Percentiles rank a stretch among this genome's conserved stretches.
Evolutionary conservation across 805 yeast species (phyloP).

Genomic region (Lachancea thermotolerans): DNA sequence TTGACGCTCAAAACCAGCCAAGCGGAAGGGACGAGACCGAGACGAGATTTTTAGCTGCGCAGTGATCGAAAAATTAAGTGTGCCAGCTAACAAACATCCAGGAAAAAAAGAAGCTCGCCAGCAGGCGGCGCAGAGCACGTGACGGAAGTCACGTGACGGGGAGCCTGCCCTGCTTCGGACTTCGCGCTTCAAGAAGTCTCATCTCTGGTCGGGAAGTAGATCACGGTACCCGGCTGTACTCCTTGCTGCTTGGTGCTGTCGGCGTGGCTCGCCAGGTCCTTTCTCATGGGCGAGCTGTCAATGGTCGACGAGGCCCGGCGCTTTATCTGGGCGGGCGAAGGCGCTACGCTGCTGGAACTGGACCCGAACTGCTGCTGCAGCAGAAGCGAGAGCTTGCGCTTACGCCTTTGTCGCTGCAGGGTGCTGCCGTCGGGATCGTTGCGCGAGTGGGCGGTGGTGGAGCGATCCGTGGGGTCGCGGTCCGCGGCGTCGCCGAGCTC

Average conservation of each 20-base stretch:
- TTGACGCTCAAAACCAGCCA: conserved; percentile 16
- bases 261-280: conserved; percentile 10
- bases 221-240: conserved; percentile 22
- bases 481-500: conserved; percentile 9
- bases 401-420: conserved; percentile 25
- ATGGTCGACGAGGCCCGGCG: conserved; percentile 7
- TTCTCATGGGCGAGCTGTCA: conserved; percentile 21
- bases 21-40: background rate
- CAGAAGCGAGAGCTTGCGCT: conserved; percentile 28
- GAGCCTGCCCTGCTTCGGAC: background rate
- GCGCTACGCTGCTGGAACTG: conserved; percentile 23
- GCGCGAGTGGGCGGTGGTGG: conserved; percentile 2
- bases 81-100: background rate
- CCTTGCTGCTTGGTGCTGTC: conserved; percentile 19
- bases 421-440: conserved; percentile 23
- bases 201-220: conserved; percentile 14
- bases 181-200: background rate
- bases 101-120: background rate
- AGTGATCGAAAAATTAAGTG: no score
- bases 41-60: background rate
- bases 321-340: conserved; percentile 18
- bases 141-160: background rate
- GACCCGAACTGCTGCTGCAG: conserved; percentile 31
- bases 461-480: background rate
- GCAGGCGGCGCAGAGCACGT: no score